phyloP scores from a whole-genome alignment of 2,329 filamentous ascomycete genomes.

The Sclerotinia glacialis region DNA sequence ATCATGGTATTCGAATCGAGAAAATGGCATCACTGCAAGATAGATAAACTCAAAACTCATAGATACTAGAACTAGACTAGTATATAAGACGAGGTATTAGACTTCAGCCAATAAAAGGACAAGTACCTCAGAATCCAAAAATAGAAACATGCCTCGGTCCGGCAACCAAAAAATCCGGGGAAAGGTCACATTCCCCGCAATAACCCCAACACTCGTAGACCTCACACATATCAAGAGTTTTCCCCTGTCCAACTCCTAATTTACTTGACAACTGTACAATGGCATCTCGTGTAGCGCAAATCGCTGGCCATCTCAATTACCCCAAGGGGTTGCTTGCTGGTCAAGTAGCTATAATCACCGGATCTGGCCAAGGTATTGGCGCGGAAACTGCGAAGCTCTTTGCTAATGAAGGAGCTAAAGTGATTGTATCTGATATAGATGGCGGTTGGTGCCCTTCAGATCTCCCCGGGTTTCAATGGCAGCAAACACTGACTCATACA shows the following conservation, averaged over 20 bases:
- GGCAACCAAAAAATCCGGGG: constrained; percentile 8
- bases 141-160: constrained; percentile 10
- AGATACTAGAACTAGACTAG: neutral
- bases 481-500: constrained; percentile 22
- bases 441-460: constrained; percentile 47
- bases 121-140: neutral
- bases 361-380: constrained; percentile 82
- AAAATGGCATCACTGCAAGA: neutral
- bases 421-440: constrained; percentile 82
- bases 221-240: neutral
- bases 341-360: constrained; percentile 85
- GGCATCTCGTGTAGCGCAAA: constrained; percentile 61
- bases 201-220: neutral
- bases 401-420: constrained; percentile 82
- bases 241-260: neutral
- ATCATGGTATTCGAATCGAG: neutral
- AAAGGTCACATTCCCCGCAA: neutral
- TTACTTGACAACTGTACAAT: constrained; percentile 25
- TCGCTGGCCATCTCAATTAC: constrained; percentile 77
- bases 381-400: constrained; percentile 80
- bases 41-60: neutral
- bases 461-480: constrained; percentile 16
- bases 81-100: neutral
- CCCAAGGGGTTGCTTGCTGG: constrained; percentile 74
- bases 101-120: neutral